Conservation (phyloP, 345 rosid genomes). For the Pugionium cornutum region DNA sequence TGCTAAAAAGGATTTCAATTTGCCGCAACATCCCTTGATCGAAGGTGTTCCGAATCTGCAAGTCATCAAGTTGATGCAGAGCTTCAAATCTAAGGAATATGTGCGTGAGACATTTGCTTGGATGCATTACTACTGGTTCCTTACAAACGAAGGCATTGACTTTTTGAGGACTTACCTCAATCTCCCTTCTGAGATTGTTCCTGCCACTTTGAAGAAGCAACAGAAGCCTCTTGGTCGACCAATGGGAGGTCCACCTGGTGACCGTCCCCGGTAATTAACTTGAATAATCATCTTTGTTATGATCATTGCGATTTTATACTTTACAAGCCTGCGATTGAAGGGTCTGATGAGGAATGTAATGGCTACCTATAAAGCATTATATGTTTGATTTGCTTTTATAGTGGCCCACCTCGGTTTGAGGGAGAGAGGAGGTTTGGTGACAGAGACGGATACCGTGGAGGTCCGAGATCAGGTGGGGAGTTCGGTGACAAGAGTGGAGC, state of each 20-base stretch:
- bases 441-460: constrained; percentile 92
- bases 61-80: constrained; percentile 85
- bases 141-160: constrained; percentile 69
- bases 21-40: constrained; percentile 68
- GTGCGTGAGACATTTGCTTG: constrained; percentile 70
- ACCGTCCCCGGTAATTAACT: constrained; percentile 57
- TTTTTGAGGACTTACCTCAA: constrained; percentile 66
- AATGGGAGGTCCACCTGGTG: constrained; percentile 73
- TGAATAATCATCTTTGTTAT: neutral
- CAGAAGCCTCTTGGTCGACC: constrained; percentile 68
- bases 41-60: constrained; percentile 72
- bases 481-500: constrained; percentile 89
- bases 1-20: constrained; percentile 78
- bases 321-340: neutral
- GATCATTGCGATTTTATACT: neutral
- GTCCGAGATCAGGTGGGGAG: constrained; percentile 77
- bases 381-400: constrained; percentile 14
- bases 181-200: constrained; percentile 76
- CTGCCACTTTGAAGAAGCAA: constrained; percentile 75
- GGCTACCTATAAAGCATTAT: neutral
- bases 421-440: constrained; percentile 92
- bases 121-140: constrained; percentile 78
- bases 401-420: constrained; percentile 78
- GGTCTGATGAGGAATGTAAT: neutral
- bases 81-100: constrained; percentile 74